Percentiles rank a stretch among this genome's conserved stretches.
Evolutionary conservation across 2,329 filamentous ascomycete genomes (phyloP).

Genomic region (Pseudocercospora macadamiae): DNA sequence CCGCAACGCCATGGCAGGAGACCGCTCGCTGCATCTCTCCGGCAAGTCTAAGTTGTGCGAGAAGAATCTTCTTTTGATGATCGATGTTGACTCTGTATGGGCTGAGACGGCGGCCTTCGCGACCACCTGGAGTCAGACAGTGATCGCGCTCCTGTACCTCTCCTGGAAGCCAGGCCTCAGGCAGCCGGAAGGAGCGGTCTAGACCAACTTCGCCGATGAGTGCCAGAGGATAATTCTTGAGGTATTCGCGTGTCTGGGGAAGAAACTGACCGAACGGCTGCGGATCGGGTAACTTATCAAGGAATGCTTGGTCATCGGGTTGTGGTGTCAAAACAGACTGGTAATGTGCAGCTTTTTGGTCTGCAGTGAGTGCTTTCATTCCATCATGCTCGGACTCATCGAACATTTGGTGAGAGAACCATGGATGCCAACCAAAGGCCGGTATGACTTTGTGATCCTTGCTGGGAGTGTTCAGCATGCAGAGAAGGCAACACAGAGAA

Average conservation of each 20-base stretch:
- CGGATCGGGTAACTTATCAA: conserved; percentile 62
- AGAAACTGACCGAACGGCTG: conserved; percentile 63
- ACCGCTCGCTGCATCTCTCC: conserved; percentile 67
- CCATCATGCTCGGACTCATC: conserved; percentile 54
- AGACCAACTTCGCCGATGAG: conserved; percentile 78
- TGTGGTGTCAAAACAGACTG: conserved; percentile 63
- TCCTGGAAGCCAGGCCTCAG: conserved; percentile 57
- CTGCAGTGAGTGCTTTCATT: conserved; percentile 41
- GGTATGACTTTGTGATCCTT: conserved; percentile 59
- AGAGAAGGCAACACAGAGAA: background rate
- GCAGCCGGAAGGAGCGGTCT: conserved; percentile 76
- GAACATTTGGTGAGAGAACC: conserved; percentile 80
- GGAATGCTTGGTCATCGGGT: conserved; percentile 55
- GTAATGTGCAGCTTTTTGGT: conserved; percentile 63
- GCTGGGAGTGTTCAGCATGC: conserved; percentile 9
- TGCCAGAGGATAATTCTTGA: conserved; percentile 63
- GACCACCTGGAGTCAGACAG: conserved; percentile 66
- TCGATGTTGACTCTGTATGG: conserved; percentile 68
- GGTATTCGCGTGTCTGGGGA: conserved; percentile 56
- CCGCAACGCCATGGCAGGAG: conserved; percentile 74
- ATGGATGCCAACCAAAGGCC: conserved; percentile 86
- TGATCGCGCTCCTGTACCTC: conserved; percentile 48
- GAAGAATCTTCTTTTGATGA: conserved; percentile 70
- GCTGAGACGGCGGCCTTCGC: conserved; percentile 69
- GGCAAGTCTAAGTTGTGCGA: conserved; percentile 71